Evolutionary conservation across 2,329 filamentous ascomycete species (phyloP), one percentile per base, ranked within the genome.

Genomic region (Aspergillus fumigatiaffinis): DNA sequence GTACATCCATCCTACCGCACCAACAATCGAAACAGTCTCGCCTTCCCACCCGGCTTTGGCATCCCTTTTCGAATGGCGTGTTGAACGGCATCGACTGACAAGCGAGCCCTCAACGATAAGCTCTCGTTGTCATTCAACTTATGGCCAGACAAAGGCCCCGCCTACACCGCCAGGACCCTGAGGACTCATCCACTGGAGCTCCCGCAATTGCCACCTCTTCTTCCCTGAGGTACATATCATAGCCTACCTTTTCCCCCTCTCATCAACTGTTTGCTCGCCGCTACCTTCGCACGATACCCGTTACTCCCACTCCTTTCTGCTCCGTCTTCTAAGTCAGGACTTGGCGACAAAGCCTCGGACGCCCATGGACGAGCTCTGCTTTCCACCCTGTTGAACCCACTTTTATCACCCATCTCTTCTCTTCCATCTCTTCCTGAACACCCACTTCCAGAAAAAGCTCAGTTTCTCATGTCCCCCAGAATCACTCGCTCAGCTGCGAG

Each of bases 401-500:
- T 50, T 58, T 35, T 57, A 21, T 41, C 42, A 52, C 41, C 23
- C 56, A 52, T 50, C 47, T 60, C 51, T 56, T 49, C 42, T 57
- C 52, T 46, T 50, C 50, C 53, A 42, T 41, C 52, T 49, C 55
- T 46, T 48, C 32, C 38, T 50, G 53, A 48, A 47, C 41, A 47
- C 65, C 55, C 55, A 41, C 50, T 53, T 20, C 4, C n/a, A 6
- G 25, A 52, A 60, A 63, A 72, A 71, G 68, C 64, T 66, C 71
- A 72, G 63, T 74, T 81, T 88, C 90, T 93, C 87, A 97, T 96
- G 92, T 91, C 90, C 86, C 82, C 87, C 85, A 97, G 92, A 90
- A 87, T 94, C 71, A 97, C 93, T 83, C 91, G 93, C 82, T 94
- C 92, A 71, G 89, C 92, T 77, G 89, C 92, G 81, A 92, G 92